Conservation (phyloP, 176 grass and related monocot species). For the Ananas comosus region DNA sequence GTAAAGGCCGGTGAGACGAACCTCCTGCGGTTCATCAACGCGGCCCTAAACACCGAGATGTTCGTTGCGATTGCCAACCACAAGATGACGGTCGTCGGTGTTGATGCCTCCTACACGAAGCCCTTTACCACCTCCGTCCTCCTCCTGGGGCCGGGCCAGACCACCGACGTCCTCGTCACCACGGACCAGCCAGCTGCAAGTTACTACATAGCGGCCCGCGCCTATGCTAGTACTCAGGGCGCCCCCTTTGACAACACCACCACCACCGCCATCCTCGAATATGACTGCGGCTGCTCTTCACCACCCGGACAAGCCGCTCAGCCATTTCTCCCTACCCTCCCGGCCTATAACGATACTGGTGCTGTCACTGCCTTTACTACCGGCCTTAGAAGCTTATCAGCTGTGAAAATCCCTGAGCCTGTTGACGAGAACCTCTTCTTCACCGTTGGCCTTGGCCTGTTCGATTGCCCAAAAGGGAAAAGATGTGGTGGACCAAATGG, state of each 20-base stretch:
- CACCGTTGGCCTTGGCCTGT: constrained; percentile 66
- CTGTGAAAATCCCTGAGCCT: constrained; percentile 24
- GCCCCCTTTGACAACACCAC: constrained; percentile 95
- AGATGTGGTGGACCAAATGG: constrained; percentile 65
- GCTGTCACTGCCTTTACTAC: constrained; percentile 46
- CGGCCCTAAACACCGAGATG: constrained; percentile 77
- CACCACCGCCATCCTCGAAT: constrained; percentile 75
- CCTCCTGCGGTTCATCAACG: constrained; percentile 80
- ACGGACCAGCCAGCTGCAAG: constrained; percentile 38
- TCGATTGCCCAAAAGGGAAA: constrained; percentile 40
- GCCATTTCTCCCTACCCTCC: constrained; percentile 44
- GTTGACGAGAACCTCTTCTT: constrained; percentile 88
- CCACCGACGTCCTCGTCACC: constrained; percentile 81
- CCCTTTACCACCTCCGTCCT: constrained; percentile 48
- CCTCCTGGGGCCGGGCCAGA: constrained; percentile 76
- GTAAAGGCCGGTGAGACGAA: constrained; percentile 80
- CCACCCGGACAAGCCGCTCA: not conserved
- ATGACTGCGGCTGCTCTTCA: constrained; percentile 17
- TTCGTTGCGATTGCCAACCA: constrained; percentile 71
- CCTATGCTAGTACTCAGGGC: constrained; percentile 72
- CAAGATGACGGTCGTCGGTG: constrained; percentile 73
- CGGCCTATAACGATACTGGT: constrained; percentile 74
- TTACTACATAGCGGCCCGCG: constrained; percentile 74
- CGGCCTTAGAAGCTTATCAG: constrained; percentile 36
- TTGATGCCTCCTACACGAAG: constrained; percentile 91